Evolutionary conservation across 495 filamentous ascomycete genomes (phyloP), one percentile per base, ranked within the genome.

Genomic region (Xylaria telfairii): DNA sequence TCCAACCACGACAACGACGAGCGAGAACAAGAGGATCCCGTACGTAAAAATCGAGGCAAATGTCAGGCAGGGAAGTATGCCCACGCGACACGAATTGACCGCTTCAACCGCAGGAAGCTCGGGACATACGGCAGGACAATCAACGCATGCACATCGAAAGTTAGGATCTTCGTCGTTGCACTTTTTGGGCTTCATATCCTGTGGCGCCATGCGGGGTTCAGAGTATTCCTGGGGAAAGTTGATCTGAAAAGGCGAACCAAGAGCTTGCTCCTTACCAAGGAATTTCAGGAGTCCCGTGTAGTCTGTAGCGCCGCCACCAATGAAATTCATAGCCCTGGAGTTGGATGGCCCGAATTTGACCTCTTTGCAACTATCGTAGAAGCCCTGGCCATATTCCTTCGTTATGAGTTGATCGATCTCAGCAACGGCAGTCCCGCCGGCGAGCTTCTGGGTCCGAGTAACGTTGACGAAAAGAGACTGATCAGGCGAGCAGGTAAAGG

Each of bases 361-460:
- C 79, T 98, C 93, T 81, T 98, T 99, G 83, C 96, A 99, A 78
- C 96, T 98, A 77, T 97, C 87, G 80, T 93, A 99, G 82, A 98
- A 97, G 3, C 93, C 94, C 47, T 88, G 87, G 32, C 94, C 95
- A 81, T 95, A 99, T 63, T 91, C 86, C 65, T 94, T 86, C 0
- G 93, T 93, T 76, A 97, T 89, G n/a, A 98, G 77, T 72, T 97
- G 94, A 73, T 98, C 93, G 28, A 98, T 79, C 81, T 97, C 94
- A 1, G 91, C 94, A 51, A 97, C 94, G 28, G 93, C 81, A 41
- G 80, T 81, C 77, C 96, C 96, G 5, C 87, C 87, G 44, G 85
- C 90, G 54, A 87, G 85, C 71, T 86, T 81, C 72, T 89, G 81
- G 1, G 92, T 92, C 62, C 90, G 81, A 8, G 96, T 98, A 51